Percentiles rank a stretch among this genome's conserved stretches.
Conservation (phyloP, 768 basidiomycete genomes). For the Tricholoma sp. region DNA sequence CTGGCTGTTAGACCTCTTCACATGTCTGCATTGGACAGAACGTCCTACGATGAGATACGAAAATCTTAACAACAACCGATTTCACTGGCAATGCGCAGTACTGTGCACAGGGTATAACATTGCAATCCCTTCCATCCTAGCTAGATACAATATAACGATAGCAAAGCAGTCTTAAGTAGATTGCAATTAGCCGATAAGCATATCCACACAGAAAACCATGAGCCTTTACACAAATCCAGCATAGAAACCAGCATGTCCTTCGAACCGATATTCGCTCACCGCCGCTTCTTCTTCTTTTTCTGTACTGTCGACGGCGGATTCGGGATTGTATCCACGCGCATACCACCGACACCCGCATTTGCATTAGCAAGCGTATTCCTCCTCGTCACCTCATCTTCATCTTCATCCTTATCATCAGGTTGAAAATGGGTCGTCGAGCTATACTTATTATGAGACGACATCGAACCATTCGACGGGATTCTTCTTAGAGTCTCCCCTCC, state of each 20-base stretch:
- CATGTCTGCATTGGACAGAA: too few species aligned
- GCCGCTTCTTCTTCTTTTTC: background rate
- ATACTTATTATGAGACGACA: too few species aligned
- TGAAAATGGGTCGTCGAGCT: background rate
- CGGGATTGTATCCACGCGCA: background rate
- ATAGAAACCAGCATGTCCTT: background rate
- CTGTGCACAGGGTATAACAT: too few species aligned
- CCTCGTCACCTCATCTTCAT: background rate
- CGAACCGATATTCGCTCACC: background rate
- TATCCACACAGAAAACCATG: background rate
- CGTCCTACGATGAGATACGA: too few species aligned
- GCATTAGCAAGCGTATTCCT: constrained; percentile 1
- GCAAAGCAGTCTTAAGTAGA: background rate
- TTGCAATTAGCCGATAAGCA: background rate
- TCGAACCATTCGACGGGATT: too few species aligned
- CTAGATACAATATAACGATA: background rate
- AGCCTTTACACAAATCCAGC: too few species aligned
- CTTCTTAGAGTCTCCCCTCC: too few species aligned
- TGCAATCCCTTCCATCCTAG: background rate
- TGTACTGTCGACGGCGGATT: background rate
- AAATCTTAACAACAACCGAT: too few species aligned
- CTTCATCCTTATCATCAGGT: background rate
- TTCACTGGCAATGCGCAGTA: too few species aligned
- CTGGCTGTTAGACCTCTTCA: too few species aligned
- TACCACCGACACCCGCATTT: too few species aligned